Evolutionary conservation across 2,329 filamentous ascomycete genomes (phyloP).

Genomic region (Apiospora hydei): DNA sequence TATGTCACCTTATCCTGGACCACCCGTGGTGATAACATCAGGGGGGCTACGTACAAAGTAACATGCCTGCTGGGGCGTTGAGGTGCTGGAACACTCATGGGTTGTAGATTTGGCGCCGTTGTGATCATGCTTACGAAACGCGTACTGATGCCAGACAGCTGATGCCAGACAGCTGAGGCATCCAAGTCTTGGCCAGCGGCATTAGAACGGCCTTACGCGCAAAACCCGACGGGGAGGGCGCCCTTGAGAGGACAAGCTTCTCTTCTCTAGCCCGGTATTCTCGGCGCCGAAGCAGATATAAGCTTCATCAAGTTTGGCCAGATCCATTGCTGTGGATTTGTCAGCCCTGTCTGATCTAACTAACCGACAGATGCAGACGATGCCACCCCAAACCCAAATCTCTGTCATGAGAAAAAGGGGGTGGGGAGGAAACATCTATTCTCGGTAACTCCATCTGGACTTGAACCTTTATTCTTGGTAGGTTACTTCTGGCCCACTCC

Average conservation of each 20-base stretch:
- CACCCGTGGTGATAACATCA: neutral
- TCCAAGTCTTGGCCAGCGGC: neutral
- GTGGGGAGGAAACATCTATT: neutral
- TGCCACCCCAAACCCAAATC: neutral
- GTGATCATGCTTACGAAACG: neutral
- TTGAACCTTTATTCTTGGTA: neutral
- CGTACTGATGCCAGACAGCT: neutral
- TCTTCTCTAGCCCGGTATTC: neutral
- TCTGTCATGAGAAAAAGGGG: neutral
- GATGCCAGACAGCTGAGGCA: neutral
- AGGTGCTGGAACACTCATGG: neutral
- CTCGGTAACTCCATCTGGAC: neutral
- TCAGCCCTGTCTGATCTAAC: neutral
- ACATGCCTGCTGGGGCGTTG: neutral
- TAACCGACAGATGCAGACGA: neutral
- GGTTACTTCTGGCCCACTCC: neutral
- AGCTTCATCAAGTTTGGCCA: slow-evolving; percentile 1
- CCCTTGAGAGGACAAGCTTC: neutral
- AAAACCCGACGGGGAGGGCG: neutral
- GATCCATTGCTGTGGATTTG: slow-evolving; percentile 7
- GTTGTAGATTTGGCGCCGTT: neutral
- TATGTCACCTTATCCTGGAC: neutral
- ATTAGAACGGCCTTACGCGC: neutral
- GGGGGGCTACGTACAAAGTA: neutral
- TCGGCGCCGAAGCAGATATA: neutral